phyloP scores from a whole-genome alignment of 768 basidiomycete species.

The Crucibulum laeve region DNA sequence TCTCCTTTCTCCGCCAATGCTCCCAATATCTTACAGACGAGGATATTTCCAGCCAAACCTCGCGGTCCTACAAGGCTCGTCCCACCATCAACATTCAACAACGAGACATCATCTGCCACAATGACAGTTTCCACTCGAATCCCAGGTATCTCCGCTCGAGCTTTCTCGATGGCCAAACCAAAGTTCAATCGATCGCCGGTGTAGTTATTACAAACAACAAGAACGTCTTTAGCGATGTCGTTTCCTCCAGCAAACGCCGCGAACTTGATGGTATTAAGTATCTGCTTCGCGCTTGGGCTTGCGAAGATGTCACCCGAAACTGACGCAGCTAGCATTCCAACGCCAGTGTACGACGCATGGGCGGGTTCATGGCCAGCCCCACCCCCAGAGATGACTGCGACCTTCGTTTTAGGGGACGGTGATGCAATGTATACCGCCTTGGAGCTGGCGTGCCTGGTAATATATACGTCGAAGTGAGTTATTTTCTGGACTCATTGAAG shows the following conservation, averaged over 20 bases:
- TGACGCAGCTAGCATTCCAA: constrained; percentile 50
- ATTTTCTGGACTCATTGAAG: not conserved
- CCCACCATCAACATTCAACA: constrained; percentile 16
- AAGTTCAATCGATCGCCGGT: constrained; percentile 58
- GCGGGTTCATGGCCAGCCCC: constrained; percentile 61
- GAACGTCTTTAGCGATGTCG: constrained; percentile 21
- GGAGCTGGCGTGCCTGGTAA: constrained; percentile 27
- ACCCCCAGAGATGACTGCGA: constrained; percentile 44
- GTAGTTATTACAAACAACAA: constrained; percentile 42
- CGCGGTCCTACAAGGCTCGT: constrained; percentile 41
- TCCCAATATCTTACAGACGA: constrained; percentile 56
- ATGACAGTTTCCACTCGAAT: constrained; percentile 40
- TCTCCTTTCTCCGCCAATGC: constrained; percentile 39
- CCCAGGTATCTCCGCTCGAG: constrained; percentile 24
- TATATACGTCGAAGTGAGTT: not conserved
- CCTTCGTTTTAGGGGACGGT: constrained; percentile 15
- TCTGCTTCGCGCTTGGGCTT: constrained; percentile 56
- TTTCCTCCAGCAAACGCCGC: constrained; percentile 27
- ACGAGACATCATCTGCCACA: constrained; percentile 54
- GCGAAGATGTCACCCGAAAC: constrained; percentile 64
- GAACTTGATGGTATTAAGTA: constrained; percentile 42
- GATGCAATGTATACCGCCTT: constrained; percentile 28
- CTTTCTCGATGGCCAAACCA: constrained; percentile 52
- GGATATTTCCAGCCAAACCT: constrained; percentile 40
- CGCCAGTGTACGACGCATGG: constrained; percentile 51